Base-by-base conservation (phyloP, 768 basidiomycete species). In the Scleroderma bovista region DNA sequence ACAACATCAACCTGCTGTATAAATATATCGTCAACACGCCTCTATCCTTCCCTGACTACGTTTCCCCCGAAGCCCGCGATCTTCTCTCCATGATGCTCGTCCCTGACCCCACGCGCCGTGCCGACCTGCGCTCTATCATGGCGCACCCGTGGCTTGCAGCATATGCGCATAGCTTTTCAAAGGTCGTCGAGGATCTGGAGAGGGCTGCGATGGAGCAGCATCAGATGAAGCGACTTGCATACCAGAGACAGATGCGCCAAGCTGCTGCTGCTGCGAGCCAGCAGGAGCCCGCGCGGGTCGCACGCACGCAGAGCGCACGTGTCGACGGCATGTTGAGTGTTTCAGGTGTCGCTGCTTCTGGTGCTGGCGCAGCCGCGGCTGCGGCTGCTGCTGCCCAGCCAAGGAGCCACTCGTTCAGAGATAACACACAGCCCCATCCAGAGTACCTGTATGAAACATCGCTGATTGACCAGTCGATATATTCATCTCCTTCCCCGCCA, bases 1-100 rank as follows among this genome's bases (percentile, higher is more conserved):
- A 99, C 73, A 98, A 99, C 72, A 99, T 98, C 74, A 98, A 98
- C 63, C 79, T 98, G 6, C 72, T 99, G 42, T 98, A 99, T 81
- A 92, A 89, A 66, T 98, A 99, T 71, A 99, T 99, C 69, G 87
- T 98, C 70, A 93, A 86, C 74, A 99, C 96, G 1, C 88, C 89
- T 10, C 83, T 98, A 52, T 88, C 91, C 20, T 97, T 98, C 75
- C 95, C 94, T n/a, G 91, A 95, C 41, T 95, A 95, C 67, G 83
- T 97, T 59, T 89, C 91, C 6, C 63, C 76, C 9, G 82, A 86
- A 50, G 93, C 93, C 29, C 78, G 91, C 44, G 83, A 93, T 61
- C 76, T 98, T 17, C 75, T 98, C 7, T 76, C 81, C 48, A 80
- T 84, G 65, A 98, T 98, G 94, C 86, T 98, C 50, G 93, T 97